Evolutionary conservation across 179 eudicot species (phyloP), one percentile per base, ranked within the genome.

Genomic region (Corrigiola litoralis): DNA sequence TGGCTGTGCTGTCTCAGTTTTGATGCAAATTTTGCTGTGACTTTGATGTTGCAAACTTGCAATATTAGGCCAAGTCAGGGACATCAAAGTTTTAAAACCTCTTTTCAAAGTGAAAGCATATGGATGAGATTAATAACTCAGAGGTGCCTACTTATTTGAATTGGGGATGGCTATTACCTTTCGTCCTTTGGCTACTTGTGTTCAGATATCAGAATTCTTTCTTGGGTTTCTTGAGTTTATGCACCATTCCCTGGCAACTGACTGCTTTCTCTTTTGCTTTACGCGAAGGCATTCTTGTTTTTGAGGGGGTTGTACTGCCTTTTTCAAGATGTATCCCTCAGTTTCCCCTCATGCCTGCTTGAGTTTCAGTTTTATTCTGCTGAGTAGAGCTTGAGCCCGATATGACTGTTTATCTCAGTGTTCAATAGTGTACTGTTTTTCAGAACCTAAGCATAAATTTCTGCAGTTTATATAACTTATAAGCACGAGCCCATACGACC

Each of bases 351-450:
- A 46, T 28, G 36, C 37, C 24, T 49, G 56, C 12, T 25, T 65
- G 27, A 31, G 45, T 40, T 52, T 65, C 25, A 11, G 59, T 65
- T n/a, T 52, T 51, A 18, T 17, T 34, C n/a, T n/a, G n/a, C n/a
- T n/a, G n/a, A n/a, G n/a, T n/a, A n/a, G n/a, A n/a, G n/a, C n/a
- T n/a, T n/a, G n/a, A n/a, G n/a, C n/a, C n/a, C n/a, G n/a, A n/a
- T n/a, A n/a, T n/a, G n/a, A n/a, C n/a, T n/a, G n/a, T n/a, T n/a
- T n/a, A n/a, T n/a, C n/a, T n/a, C n/a, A n/a, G n/a, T n/a, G n/a
- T n/a, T n/a, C n/a, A n/a, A n/a, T n/a, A n/a, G n/a, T n/a, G n/a
- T n/a, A n/a, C n/a, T n/a, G n/a, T n/a, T n/a, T n/a, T n/a, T n/a
- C n/a, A 13, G 52, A 32, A 13, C 36, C 42, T 63, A 34, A 49